These are phyloP conservation scores for Xylaria palmicola DNA, from an alignment of 495 filamentous ascomycete species.

Conservation along the genomic window DNA sequence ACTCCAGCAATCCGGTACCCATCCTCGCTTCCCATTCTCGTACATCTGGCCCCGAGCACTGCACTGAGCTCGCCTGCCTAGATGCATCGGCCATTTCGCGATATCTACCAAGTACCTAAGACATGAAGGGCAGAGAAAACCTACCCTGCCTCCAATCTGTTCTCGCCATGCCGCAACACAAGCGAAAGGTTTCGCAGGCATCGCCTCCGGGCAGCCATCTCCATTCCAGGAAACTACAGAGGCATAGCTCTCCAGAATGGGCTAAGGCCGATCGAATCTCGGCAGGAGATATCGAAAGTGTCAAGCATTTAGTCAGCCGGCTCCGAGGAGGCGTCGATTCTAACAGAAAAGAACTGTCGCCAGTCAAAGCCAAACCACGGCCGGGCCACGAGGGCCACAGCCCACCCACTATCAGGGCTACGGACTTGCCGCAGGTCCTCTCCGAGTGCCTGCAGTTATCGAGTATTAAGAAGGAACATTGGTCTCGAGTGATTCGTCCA, in stretches of 20 bases:
- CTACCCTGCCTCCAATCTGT: not conserved
- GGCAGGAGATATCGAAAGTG: not conserved
- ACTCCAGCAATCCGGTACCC: no score
- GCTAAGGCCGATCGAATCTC: not conserved
- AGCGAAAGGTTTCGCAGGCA: not conserved
- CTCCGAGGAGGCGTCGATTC: not conserved
- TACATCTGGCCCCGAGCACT: no score
- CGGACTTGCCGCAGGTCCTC: not conserved
- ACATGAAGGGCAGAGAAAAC: not conserved
- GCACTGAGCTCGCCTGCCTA: no score
- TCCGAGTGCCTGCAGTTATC: not conserved
- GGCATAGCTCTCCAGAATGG: not conserved
- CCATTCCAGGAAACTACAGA: not conserved
- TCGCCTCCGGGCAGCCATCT: not conserved
- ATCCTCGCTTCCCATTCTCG: no score
- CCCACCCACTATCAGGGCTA: not conserved
- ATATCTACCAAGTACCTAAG: no score
- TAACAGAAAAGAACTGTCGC: not conserved
- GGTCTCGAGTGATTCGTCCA: not conserved
- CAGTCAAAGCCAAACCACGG: not conserved
- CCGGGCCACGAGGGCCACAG: not conserved
- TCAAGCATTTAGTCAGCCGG: not conserved
- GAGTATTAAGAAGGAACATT: not conserved
- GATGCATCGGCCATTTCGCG: no score
- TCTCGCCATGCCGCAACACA: not conserved